Base-by-base conservation (phyloP, 495 filamentous ascomycete genomes). In the Articulospora tetracladia region DNA sequence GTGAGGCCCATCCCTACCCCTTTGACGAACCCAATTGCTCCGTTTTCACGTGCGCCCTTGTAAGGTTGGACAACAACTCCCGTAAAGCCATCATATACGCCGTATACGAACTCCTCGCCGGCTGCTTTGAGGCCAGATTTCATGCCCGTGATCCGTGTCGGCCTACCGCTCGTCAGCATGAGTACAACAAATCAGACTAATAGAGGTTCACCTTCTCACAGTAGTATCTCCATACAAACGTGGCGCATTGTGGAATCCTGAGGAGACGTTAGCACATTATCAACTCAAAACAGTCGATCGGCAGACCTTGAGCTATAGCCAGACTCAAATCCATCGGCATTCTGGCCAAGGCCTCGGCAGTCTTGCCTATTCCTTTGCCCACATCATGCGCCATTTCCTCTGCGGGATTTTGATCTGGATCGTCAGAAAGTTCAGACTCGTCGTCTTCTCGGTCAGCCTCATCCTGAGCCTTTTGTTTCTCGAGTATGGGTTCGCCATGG, bases 201-300 rank as follows among this genome's bases (percentile, higher is more conserved):
- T 19, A 19, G 22, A 19, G 1, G 24, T 17, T 27, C 55, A 62
- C 59, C 63, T 59, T 51, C 62, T 53, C 11, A 76, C 73, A 22
- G 73, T 76, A 23, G 76, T 74, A 60, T 84, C 86, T 4, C 89
- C 89, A 64, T 91, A 91, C 1, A 96, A 76, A 0, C 89, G 81
- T 0, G 92, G 92, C 0, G 90, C 88, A 62, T 92, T 92, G 68
- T 93, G 89, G 59, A 93, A 88, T 1, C 91, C 91, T 44, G 17
- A 19, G 15, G 39, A 15, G 17, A 3, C 10, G n/a, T 44, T n/a
- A 44, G 39, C 17, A 15, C n/a, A 44, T 8, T 7, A 32, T 4
- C 30, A 11, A 11, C 15, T 15, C 39, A 12, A 8, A 44, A 44
- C n/a, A 3, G 10, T 11, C 10, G 15, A 44, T 19, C 15, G 15